Percentiles rank a stretch among this genome's conserved stretches.
Conservation (phyloP, 1,284 basidiomycete species). For the Trichosporon ovoides region DNA sequence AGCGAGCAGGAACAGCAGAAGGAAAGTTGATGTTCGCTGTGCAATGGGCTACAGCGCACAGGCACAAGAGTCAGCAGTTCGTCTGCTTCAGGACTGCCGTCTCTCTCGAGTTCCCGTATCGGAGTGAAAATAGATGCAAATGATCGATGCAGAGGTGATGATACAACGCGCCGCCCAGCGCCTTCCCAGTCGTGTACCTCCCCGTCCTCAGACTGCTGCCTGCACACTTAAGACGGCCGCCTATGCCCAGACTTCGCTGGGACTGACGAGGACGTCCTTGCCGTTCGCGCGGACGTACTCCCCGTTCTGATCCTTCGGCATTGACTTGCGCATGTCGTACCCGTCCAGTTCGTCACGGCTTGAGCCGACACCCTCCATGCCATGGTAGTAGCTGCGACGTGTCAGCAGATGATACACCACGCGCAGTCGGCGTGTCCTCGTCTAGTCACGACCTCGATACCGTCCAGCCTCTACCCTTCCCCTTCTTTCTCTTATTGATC, state of each 20-base stretch:
- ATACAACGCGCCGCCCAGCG: neutral
- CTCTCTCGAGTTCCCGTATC: neutral
- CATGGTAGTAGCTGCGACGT: constrained; percentile 45
- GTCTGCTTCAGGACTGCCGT: neutral
- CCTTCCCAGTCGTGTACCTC: no score
- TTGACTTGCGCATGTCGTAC: constrained; percentile 49
- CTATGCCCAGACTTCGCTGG: constrained; percentile 46
- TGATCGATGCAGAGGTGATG: neutral
- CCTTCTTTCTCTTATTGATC: no score
- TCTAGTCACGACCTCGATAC: no score
- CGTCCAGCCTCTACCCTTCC: no score
- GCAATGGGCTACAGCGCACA: no score
- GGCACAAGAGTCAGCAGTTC: no score
- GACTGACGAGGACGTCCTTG: constrained; percentile 42
- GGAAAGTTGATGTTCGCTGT: no score
- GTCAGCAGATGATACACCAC: neutral
- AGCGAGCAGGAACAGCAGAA: no score
- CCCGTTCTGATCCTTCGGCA: constrained; percentile 42
- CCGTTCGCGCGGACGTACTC: constrained; percentile 44
- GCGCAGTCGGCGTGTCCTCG: neutral
- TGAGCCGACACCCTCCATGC: constrained; percentile 46
- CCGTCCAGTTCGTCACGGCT: constrained; percentile 47
- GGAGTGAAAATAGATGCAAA: neutral
- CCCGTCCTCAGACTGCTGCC: neutral
- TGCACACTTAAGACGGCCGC: neutral